Evolutionary conservation across 2,329 filamentous ascomycete species (phyloP).

Genomic region (Aspergillus spinulosporus): DNA sequence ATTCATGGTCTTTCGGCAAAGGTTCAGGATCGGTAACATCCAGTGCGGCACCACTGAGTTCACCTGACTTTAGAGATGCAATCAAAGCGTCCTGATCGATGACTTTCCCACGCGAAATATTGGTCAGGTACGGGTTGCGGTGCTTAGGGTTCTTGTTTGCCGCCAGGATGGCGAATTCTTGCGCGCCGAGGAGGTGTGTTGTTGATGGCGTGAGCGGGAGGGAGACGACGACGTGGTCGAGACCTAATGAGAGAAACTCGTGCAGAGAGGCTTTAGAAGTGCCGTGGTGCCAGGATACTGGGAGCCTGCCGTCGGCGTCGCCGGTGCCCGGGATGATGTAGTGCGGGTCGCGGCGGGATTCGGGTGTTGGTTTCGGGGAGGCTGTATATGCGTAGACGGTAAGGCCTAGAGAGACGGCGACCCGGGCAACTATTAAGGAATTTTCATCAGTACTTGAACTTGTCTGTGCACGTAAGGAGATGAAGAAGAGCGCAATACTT

Average conservation of each 20-base stretch:
- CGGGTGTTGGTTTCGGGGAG: slow-evolving; percentile 64
- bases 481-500: slow-evolving; percentile 39
- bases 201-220: slow-evolving; percentile 60
- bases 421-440: slow-evolving; percentile 48
- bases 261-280: slow-evolving; percentile 53
- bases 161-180: slow-evolving; percentile 58
- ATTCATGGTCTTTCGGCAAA: slow-evolving; percentile 63
- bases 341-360: slow-evolving; percentile 62
- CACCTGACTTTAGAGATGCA: slow-evolving; percentile 56
- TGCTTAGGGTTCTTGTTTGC: slow-evolving; percentile 26
- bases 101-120: slow-evolving; percentile 68
- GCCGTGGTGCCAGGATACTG: slow-evolving; percentile 59
- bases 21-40: slow-evolving; percentile 82
- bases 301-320: slow-evolving; percentile 57
- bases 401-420: slow-evolving; percentile 68
- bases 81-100: slow-evolving; percentile 64
- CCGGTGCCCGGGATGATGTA: slow-evolving; percentile 70
- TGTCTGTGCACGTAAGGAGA: background rate
- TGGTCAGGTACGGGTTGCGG: slow-evolving; percentile 62
- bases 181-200: slow-evolving; percentile 54
- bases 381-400: slow-evolving; percentile 74
- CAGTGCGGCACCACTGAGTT: slow-evolving; percentile 66
- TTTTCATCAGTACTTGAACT: slow-evolving; percentile 3
- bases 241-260: slow-evolving; percentile 55
- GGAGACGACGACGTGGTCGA: slow-evolving; percentile 59